phyloP scores from a whole-genome alignment of 1,139 yeast genomes.

The Sugiyamaella castrensis region DNA sequence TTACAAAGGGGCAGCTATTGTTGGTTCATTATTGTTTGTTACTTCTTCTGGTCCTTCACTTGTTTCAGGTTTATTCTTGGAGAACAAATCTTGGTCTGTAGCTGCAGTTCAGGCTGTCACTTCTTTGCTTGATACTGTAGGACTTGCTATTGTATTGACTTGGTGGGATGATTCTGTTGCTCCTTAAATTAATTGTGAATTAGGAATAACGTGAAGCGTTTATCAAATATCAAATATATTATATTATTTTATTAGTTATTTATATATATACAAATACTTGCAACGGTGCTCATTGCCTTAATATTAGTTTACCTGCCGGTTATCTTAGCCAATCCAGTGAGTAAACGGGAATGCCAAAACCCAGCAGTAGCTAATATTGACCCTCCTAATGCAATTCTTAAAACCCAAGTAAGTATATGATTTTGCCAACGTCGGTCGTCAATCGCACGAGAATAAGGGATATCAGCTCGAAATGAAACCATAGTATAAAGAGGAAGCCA shows the following conservation, averaged over 20 bases:
- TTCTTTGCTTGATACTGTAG: conserved; percentile 43
- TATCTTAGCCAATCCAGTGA: not conserved
- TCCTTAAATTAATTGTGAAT: not conserved
- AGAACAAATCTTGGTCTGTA: conserved; percentile 39
- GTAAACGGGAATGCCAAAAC: conserved; percentile 4
- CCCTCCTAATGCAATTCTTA: conserved; percentile 7
- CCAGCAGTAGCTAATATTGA: conserved; percentile 1
- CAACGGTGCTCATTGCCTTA: no score
- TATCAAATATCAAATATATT: not conserved
- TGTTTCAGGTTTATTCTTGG: conserved; percentile 36
- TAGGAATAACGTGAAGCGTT: not conserved
- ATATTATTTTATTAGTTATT: no score
- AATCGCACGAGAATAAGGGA: conserved; percentile 70
- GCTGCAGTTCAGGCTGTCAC: conserved; percentile 37
- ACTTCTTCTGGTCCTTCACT: conserved; percentile 40
- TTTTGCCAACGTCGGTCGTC: conserved; percentile 49
- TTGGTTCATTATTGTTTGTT: conserved; percentile 42
- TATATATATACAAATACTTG: no score
- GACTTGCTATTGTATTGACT: conserved; percentile 39
- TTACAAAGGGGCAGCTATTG: conserved; percentile 42
- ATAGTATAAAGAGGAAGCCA: conserved; percentile 91
- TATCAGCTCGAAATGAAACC: conserved; percentile 87
- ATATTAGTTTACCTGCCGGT: not conserved
- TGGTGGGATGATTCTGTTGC: conserved; percentile 32
- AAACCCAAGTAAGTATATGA: conserved; percentile 27